A percentile compares a stretch with the other conserved stretches of the same genome.
These are phyloP conservation scores for Aspergillus sp. DNA, from an alignment of 2,329 filamentous ascomycete species.

Conservation along the genomic window DNA sequence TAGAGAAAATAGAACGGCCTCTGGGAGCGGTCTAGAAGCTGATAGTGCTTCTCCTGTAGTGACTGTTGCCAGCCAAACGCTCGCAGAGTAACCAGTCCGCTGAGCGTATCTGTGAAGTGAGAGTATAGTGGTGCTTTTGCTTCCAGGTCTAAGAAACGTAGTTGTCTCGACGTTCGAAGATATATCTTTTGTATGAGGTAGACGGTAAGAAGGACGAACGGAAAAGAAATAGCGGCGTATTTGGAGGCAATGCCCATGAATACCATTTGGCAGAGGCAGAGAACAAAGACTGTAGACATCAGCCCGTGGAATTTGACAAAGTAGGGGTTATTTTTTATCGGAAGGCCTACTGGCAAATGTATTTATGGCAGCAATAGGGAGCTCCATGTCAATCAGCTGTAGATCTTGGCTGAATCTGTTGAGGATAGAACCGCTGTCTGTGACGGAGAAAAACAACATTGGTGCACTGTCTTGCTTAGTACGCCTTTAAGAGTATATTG, in stretches of 20 bases:
- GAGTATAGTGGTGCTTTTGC: conserved; percentile 63
- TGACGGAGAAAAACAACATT: conserved; percentile 49
- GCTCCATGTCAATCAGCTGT: conserved; percentile 49
- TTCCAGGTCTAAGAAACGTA: conserved; percentile 66
- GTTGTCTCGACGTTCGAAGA: conserved; percentile 63
- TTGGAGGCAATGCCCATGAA: conserved; percentile 55
- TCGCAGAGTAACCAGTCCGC: conserved; percentile 60
- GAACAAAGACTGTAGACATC: conserved; percentile 27
- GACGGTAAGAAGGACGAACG: conserved; percentile 51
- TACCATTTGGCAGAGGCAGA: conserved; percentile 51
- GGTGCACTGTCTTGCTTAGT: conserved; percentile 35
- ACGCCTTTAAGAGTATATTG: conserved; percentile 25
- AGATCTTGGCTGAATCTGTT: conserved; percentile 53
- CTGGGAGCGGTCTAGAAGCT: conserved; percentile 59
- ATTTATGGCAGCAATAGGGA: conserved; percentile 47
- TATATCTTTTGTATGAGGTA: conserved; percentile 63
- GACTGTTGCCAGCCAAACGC: conserved; percentile 60
- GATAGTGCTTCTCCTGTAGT: conserved; percentile 51
- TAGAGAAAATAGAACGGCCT: conserved; percentile 62
- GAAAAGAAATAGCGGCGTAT: conserved; percentile 57
- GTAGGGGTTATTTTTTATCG: neutral
- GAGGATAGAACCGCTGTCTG: conserved; percentile 46
- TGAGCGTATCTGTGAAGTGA: conserved; percentile 61
- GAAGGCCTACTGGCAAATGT: conserved; percentile 39
- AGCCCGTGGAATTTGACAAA: neutral